phyloP scores from a whole-genome alignment of 2,329 filamentous ascomycete genomes.

The Arthroderma sp. region DNA sequence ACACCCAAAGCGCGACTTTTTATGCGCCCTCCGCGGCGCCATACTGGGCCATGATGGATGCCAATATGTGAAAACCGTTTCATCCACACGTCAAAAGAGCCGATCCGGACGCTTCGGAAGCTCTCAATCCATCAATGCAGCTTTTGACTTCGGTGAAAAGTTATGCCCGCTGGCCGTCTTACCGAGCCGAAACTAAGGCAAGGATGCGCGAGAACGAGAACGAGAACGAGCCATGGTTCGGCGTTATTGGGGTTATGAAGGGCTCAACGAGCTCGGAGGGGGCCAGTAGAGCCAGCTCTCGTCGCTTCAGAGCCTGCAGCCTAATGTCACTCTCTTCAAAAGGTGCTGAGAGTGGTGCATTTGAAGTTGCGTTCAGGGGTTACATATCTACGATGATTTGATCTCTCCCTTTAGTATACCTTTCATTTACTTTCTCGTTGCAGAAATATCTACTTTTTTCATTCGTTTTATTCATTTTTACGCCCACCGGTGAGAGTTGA shows the following conservation, averaged over 20 bases:
- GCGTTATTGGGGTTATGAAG: neutral
- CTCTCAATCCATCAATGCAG: too few species aligned
- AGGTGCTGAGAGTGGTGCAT: too few species aligned
- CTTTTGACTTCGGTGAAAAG: too few species aligned
- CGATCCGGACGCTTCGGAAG: too few species aligned
- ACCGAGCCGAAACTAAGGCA: too few species aligned
- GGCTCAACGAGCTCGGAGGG: neutral
- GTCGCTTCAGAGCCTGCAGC: too few species aligned
- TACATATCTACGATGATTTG: too few species aligned
- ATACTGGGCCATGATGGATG: slow-evolving; percentile 12
- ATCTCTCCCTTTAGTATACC: too few species aligned
- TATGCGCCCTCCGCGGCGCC: slow-evolving; percentile 28
- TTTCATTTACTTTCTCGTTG: too few species aligned
- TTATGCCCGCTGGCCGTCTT: too few species aligned
- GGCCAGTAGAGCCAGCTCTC: neutral
- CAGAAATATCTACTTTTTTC: neutral
- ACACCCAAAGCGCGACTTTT: slow-evolving; percentile 31
- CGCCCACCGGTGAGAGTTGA: neutral
- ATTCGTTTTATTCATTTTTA: neutral
- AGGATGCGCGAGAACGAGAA: slow-evolving; percentile 15
- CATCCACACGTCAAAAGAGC: neutral
- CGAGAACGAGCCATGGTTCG: slow-evolving; percentile 5
- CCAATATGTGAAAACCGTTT: neutral
- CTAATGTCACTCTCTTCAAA: too few species aligned
- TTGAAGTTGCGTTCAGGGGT: too few species aligned